phyloP scores from a whole-genome alignment of 1,139 yeast species.

The Nakaseomyces delphensis region DNA sequence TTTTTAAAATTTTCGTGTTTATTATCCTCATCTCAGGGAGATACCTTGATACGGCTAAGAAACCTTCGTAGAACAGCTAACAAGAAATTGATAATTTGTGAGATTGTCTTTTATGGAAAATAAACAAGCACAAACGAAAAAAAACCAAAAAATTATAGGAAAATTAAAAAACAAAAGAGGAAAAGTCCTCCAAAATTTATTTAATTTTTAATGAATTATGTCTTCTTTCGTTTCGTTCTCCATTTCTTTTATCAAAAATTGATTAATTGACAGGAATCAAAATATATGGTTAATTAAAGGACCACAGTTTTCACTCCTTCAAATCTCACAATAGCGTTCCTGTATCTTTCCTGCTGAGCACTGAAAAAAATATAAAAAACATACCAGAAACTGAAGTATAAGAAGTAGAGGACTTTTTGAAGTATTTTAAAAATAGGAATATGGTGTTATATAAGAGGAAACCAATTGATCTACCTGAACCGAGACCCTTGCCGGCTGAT shows the following conservation, averaged over 20 bases:
- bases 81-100: not conserved
- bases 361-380: not conserved
- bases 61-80: not conserved
- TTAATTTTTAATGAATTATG: no score
- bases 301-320: no score
- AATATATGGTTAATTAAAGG: no score
- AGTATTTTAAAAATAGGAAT: no score
- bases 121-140: slow-evolving; percentile 3
- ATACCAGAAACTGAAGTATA: not conserved
- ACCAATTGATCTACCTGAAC: slow-evolving; percentile 50
- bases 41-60: not conserved
- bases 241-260: no score
- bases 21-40: not conserved
- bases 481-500: slow-evolving; percentile 49
- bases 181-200: not conserved
- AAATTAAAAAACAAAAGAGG: not conserved
- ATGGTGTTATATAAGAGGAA: slow-evolving; percentile 68
- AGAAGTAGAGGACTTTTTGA: not conserved
- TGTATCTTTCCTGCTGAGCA: no score
- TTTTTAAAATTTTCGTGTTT: not conserved
- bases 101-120: slow-evolving; percentile 3
- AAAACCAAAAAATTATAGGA: not conserved
- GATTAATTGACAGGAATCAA: no score
- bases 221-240: not conserved
- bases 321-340: no score